These are phyloP conservation scores for Mortierella sp. DNA, from an alignment of 371 early-diverging fungal species.

Conservation along the genomic window DNA sequence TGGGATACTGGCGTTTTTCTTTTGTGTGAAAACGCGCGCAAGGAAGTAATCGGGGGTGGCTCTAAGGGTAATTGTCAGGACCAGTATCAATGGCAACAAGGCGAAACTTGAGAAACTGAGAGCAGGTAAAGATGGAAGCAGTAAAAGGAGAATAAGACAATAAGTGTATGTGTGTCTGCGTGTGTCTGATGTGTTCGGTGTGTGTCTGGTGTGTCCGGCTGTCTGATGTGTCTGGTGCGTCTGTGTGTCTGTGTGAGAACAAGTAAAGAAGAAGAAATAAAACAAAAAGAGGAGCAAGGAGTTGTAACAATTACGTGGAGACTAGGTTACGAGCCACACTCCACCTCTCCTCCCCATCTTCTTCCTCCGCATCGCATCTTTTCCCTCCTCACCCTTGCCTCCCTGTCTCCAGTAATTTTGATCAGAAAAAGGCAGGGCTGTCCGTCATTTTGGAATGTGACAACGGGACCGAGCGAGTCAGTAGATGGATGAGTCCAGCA, in stretches of 20 bases:
- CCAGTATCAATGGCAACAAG: too few relatives aligned
- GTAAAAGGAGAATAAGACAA: neutral
- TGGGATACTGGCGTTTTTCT: neutral
- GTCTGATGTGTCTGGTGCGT: too few relatives aligned
- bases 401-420: too few relatives aligned
- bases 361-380: neutral
- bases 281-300: constrained; percentile 7
- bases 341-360: neutral
- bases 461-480: neutral
- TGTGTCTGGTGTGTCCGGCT: too few relatives aligned
- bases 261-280: neutral
- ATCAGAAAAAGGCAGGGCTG: neutral
- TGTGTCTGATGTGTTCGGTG: too few relatives aligned
- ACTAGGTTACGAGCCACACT: neutral
- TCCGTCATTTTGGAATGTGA: neutral
- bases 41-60: neutral
- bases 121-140: constrained; percentile 3
- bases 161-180: too few relatives aligned
- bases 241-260: neutral
- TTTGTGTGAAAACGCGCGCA: neutral
- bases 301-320: constrained; percentile 5
- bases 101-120: neutral
- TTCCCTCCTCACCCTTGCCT: neutral
- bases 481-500: neutral
- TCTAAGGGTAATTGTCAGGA: neutral